Percentiles rank a stretch among this genome's conserved stretches.
Evolutionary conservation across 1,284 basidiomycete species (phyloP).

Genomic region (Fistulinella cinereoalba): DNA sequence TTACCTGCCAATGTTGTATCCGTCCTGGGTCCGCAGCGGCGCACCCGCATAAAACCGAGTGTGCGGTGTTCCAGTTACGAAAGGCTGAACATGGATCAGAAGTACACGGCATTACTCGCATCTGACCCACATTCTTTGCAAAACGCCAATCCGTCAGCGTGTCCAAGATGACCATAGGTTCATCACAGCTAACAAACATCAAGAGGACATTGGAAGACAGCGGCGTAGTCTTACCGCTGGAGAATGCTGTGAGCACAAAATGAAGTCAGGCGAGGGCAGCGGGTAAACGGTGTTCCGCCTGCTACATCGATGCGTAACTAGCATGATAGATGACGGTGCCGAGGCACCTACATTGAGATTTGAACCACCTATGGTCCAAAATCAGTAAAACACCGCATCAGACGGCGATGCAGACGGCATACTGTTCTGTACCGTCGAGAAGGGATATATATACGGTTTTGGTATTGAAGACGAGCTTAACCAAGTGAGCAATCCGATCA

Average conservation of each 20-base stretch:
- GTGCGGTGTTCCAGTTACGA: conserved; percentile 64
- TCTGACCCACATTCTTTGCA: conserved; percentile 59
- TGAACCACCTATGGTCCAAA: conserved; percentile 63
- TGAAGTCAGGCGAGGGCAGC: conserved; percentile 61
- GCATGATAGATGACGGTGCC: neutral
- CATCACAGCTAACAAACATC: conserved; percentile 60
- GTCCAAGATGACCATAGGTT: conserved; percentile 86
- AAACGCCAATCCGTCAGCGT: conserved; percentile 87
- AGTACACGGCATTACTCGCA: neutral
- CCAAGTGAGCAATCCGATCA: conserved; percentile 86
- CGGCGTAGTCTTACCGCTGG: conserved; percentile 54
- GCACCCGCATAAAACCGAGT: conserved; percentile 92
- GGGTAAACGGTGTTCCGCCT: conserved; percentile 63
- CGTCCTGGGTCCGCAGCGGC: conserved; percentile 85
- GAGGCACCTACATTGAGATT: conserved; percentile 65
- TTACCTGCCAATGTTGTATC: conserved; percentile 84
- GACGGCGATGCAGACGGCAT: conserved; percentile 24
- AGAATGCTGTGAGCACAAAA: conserved; percentile 85
- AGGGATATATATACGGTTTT: conserved; percentile 82
- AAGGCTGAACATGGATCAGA: conserved; percentile 52
- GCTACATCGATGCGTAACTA: conserved; percentile 2
- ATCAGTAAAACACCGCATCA: conserved; percentile 9
- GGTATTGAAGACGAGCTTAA: conserved; percentile 90
- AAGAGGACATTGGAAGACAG: conserved; percentile 1
- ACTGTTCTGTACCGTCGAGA: conserved; percentile 81